Evolutionary conservation across 2,329 filamentous ascomycete genomes (phyloP), one percentile per base, ranked within the genome.

Genomic region (Fusarium ramigenum): DNA sequence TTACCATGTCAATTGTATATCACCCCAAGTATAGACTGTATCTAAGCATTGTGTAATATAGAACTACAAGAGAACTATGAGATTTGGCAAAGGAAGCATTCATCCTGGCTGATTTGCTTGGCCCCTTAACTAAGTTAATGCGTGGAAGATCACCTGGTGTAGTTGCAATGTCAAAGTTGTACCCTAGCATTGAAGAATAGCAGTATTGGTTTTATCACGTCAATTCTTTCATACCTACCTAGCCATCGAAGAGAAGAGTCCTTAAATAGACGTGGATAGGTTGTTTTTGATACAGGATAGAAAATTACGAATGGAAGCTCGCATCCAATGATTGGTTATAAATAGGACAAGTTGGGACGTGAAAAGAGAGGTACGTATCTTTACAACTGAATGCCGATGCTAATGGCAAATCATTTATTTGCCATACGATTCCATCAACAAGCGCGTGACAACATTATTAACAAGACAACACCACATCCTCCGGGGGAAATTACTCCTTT

Each of bases 391-490:
- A 39, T 28, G 50, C 34, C 34, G 18, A 53, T 53, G 7, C 34
- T 16, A 28, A 54, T 19, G 53, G 53, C 57, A 57, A 59, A 70
- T 60, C 69, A 69, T 72, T 63, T 34, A 36, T 62, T 59, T 69
- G 53, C 72, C 63, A 74, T 64, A 63, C 28, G 63, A 44, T 66
- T 74, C 68, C 56, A 53, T 49, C 28, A 66, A 36, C 53, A 60
- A 66, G 62, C 68, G 60, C 64, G 58, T 72, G 64, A 75, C 61
- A 56, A 69, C 19, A 25, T 58, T 19, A 21, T 47, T 10, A 36
- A 57, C 30, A 28, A 58, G 50, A 57, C 46, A 32, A 37, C 46
- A 61, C 44, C 25, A 47, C 28, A 14, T 19, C 16, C 52, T 23
- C 40, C n/a, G 9, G 30, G 32, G 19, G 36, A 19, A 15, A 5